phyloP scores from a whole-genome alignment of 495 filamentous ascomycete species.

The Hyaloscypha bicolor region DNA sequence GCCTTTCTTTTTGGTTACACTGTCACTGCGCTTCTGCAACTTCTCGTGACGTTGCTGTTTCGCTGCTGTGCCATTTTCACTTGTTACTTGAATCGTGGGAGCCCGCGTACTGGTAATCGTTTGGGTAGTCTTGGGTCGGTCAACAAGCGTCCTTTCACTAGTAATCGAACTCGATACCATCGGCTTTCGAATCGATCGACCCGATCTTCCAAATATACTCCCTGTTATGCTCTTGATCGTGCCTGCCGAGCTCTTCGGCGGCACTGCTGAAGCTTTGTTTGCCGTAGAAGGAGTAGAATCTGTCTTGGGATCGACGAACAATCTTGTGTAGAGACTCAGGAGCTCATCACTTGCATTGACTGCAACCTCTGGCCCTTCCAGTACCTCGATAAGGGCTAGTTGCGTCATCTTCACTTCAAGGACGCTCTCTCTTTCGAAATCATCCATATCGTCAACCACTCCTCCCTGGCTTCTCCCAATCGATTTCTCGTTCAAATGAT shows the following conservation, averaged over 20 bases:
- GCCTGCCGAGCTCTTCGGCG: constrained; percentile 69
- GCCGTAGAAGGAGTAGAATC: constrained; percentile 22
- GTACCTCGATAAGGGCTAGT: constrained; percentile 76
- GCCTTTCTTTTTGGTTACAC: constrained; percentile 24
- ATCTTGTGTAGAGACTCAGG: constrained; percentile 72
- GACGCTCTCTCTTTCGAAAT: constrained; percentile 77
- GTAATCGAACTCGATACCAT: constrained; percentile 27
- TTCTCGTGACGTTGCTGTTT: constrained; percentile 39
- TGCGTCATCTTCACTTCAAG: constrained; percentile 95
- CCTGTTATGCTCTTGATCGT: constrained; percentile 72
- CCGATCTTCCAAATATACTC: constrained; percentile 68
- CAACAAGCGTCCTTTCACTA: constrained; percentile 35
- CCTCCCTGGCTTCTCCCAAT: constrained; percentile 40
- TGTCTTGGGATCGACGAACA: constrained; percentile 64
- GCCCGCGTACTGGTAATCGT: constrained; percentile 40
- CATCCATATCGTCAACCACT: constrained; percentile 71
- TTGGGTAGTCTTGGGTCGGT: constrained; percentile 49
- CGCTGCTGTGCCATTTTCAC: constrained; percentile 37
- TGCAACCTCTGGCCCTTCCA: constrained; percentile 79
- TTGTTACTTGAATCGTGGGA: constrained; percentile 53
- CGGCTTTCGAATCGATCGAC: constrained; percentile 41
- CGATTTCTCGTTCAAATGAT: constrained; percentile 53
- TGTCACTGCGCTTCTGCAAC: constrained; percentile 48
- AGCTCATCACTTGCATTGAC: constrained; percentile 84
- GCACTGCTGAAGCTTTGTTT: constrained; percentile 36